Evolutionary conservation across 345 rosid genomes (phyloP), one percentile per base, ranked within the genome.

Genomic region (Garcia nutans): DNA sequence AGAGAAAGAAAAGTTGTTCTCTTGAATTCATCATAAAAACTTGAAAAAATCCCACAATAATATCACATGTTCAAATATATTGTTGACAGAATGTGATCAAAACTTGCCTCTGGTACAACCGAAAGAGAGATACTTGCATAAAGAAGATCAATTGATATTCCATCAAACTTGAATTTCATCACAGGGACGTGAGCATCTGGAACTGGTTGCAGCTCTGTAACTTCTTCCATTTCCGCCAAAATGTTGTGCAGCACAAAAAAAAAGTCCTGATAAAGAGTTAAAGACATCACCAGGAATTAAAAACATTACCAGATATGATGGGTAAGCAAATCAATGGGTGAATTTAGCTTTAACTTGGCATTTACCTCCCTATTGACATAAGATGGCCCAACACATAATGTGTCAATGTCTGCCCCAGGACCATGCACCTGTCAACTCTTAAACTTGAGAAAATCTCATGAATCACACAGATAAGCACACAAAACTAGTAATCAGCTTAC

Each of bases 151-250:
- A 95, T 78, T 11, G 97, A 88, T 86, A 91, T 90, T 80, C 97
- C 97, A 79, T 86, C 91, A 77, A 89, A 95, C 80, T 93, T 95
- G 78, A 95, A 91, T 85, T 90, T 95, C 99, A 95, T 90, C 62
- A 93, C 97, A 2, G 99, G 99, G 52, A 95, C 99, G 70, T 95
- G 96, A 79, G 99, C 99, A 74, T 95, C 93, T 2, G 99, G 97
- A 82, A 95, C 89, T 50, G 98, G 94, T 74, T 95, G 98, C 72
- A 95, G 87, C 83, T 93, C 98, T 31, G 91, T 85, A 20, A 95
- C 91, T 83, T 91, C 96, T 80, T 88, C 98, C 93, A 86, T 87
- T 76, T 89, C 90, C 33, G 88, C 87, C 72, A 95, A 73, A 45
- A 82, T 87, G 68, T 86, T 85, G 82, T 89, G 94, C 88, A 95